These are phyloP conservation scores for Pistacia integerrima DNA, from an alignment of 345 rosid genomes.

Conservation along the genomic window DNA sequence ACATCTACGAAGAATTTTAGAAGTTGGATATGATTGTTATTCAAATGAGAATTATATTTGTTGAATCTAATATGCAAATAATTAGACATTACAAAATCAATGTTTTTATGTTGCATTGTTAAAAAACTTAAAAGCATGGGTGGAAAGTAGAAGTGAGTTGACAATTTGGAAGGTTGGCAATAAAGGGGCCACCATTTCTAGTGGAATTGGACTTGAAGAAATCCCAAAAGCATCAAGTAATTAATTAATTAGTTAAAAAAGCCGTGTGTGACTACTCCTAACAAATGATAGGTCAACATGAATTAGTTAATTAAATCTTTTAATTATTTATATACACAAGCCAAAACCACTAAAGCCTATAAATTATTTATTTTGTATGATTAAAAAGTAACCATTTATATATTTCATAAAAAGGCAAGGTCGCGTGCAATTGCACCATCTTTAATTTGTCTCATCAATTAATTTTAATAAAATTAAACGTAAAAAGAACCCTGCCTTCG, in stretches of 20 bases:
- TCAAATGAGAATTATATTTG: too few relatives aligned
- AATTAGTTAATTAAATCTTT: background rate
- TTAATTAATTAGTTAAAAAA: background rate
- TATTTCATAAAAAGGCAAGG: slow-evolving; percentile 4
- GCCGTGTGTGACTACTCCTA: slow-evolving; percentile 15
- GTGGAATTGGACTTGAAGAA: slow-evolving; percentile 19
- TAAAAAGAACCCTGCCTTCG: background rate
- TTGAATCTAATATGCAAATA: too few relatives aligned
- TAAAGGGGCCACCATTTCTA: slow-evolving; percentile 3
- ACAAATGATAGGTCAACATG: slow-evolving; percentile 18
- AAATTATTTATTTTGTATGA: background rate
- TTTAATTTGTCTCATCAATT: slow-evolving; percentile 4
- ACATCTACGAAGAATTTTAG: too few relatives aligned
- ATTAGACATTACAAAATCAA: too few relatives aligned
- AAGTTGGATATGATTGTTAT: too few relatives aligned
- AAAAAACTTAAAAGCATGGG: too few relatives aligned
- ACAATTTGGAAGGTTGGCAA: slow-evolving; percentile 5
- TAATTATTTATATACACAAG: slow-evolving; percentile 6
- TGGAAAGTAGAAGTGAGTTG: background rate
- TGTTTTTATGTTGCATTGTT: too few relatives aligned
- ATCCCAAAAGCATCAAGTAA: background rate
- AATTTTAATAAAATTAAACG: background rate
- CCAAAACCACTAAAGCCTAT: slow-evolving; percentile 12
- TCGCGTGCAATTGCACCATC: slow-evolving; percentile 26
- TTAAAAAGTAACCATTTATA: background rate